Conservation (phyloP, 257 asterid genomes). For the Solanum pimpinellifolium region DNA sequence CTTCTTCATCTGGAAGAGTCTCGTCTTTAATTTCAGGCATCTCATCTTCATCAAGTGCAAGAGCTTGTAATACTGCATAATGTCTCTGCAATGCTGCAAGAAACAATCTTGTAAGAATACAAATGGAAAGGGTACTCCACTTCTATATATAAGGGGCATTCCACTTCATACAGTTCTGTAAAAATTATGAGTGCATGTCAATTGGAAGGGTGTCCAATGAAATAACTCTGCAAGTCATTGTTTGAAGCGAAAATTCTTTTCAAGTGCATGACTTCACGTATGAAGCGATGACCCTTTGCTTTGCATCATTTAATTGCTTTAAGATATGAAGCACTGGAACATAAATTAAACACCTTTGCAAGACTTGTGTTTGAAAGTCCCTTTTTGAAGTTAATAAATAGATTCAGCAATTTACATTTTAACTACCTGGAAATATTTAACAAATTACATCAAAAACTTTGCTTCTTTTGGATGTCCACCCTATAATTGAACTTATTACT, state of each 20-base stretch:
- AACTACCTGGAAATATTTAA: neutral
- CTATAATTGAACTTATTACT: neutral
- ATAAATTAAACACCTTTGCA: neutral
- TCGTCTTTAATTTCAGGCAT: constrained; percentile 89
- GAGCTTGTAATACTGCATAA: constrained; percentile 87
- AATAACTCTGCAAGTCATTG: neutral
- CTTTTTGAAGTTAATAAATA: neutral
- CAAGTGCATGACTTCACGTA: neutral
- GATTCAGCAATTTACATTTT: neutral
- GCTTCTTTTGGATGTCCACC: neutral
- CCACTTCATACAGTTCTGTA: neutral
- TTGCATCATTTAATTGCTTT: neutral
- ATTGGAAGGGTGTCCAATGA: neutral
- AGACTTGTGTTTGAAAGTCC: neutral
- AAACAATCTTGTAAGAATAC: neutral
- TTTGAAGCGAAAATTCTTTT: neutral
- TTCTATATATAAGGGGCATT: neutral
- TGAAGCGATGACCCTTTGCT: neutral
- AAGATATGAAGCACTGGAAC: neutral
- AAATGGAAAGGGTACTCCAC: neutral
- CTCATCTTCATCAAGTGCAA: constrained; percentile 93
- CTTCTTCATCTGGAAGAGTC: constrained; percentile 97
- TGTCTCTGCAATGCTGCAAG: constrained; percentile 92
- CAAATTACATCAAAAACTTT: neutral
- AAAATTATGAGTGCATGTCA: neutral